Evolutionary conservation across 768 basidiomycete species (phyloP), one percentile per base, ranked within the genome.

Genomic region (Calocera viscosa): DNA sequence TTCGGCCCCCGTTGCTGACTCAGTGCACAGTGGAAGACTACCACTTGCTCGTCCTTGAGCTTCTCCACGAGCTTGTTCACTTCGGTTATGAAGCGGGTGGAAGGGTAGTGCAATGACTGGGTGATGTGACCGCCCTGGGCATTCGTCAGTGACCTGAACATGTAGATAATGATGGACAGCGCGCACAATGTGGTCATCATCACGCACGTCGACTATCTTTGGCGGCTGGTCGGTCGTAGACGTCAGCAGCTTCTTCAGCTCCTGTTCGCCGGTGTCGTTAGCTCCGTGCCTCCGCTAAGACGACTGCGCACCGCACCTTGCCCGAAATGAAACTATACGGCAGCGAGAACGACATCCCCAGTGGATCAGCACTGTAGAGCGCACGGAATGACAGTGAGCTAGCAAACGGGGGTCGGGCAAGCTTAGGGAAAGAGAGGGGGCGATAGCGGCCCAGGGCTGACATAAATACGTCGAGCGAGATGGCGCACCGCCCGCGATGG

Each of bases 1-100:
- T 84, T 85, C 0, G 90, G 91, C 19, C 90, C 90, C 90, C 91
- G 82, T 38, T 82, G 79, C 76, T 92, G 90, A 8, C 89, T 90
- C 64, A 88, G 77, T 1, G 82, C 81, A 72, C 91, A 92, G 72
- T 92, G 91, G 73, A 93, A 93, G 63, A 93, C 78, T 19, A 92
- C 77, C 19, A 80, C 74, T 17, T 84, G 82, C 2, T 90, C 77
- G 39, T 82, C 79, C 73, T 86, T 86, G 12, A 84, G 84, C 65
- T 83, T 76, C 71, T 78, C 76, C 33, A 90, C 80, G 28, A 92
- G 80, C 1, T 77, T 74, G 71, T 86, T 80, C 33, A 91, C 84
- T 24, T 76, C 80, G 64, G 74, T 76, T 38, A 82, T 73, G 75
- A 91, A 90, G 63, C 79, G 79, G 32, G 73, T 68, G 8, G 88